Conservation (phyloP, 768 basidiomycete genomes). For the Clavulina sp. region DNA sequence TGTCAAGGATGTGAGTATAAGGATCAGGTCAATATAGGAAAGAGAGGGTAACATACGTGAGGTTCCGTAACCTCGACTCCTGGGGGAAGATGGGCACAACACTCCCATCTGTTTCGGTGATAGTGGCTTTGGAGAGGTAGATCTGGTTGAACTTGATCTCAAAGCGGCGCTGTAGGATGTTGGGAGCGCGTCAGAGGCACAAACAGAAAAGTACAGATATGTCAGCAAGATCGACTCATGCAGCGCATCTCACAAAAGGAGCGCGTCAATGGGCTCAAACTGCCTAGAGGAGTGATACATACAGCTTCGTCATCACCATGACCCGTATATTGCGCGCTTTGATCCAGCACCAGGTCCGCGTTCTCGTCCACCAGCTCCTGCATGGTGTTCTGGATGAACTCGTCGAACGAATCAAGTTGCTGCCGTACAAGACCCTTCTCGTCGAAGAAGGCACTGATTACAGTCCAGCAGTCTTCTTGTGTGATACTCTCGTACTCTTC, state of each 20-base stretch:
- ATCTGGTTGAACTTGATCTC: constrained; percentile 97
- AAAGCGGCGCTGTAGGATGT: constrained; percentile 52
- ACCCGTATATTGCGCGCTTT: constrained; percentile 90
- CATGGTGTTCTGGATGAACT: constrained; percentile 99
- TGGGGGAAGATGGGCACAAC: constrained; percentile 92
- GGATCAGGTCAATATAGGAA: background rate
- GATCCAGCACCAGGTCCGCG: constrained; percentile 86
- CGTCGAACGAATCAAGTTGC: constrained; percentile 95
- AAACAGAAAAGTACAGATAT: background rate
- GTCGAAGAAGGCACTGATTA: constrained; percentile 92
- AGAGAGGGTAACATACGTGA: constrained; percentile 32
- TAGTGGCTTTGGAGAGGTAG: constrained; percentile 85
- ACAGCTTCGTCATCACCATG: constrained; percentile 36
- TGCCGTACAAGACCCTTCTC: constrained; percentile 96
- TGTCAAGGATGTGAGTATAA: background rate
- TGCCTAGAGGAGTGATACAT: constrained; percentile 2
- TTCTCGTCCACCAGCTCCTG: constrained; percentile 98
- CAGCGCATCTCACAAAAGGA: background rate
- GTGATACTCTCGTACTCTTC: constrained; percentile 63
- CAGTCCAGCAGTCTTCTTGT: constrained; percentile 87
- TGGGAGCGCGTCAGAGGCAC: too few species aligned
- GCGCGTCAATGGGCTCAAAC: background rate
- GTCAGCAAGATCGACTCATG: background rate
- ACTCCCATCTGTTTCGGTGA: constrained; percentile 89
- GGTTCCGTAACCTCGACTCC: constrained; percentile 82